Percentiles rank a stretch among this genome's conserved stretches.
phyloP scores from a whole-genome alignment of 2,329 filamentous ascomycete genomes.

The Didymella pomorum region DNA sequence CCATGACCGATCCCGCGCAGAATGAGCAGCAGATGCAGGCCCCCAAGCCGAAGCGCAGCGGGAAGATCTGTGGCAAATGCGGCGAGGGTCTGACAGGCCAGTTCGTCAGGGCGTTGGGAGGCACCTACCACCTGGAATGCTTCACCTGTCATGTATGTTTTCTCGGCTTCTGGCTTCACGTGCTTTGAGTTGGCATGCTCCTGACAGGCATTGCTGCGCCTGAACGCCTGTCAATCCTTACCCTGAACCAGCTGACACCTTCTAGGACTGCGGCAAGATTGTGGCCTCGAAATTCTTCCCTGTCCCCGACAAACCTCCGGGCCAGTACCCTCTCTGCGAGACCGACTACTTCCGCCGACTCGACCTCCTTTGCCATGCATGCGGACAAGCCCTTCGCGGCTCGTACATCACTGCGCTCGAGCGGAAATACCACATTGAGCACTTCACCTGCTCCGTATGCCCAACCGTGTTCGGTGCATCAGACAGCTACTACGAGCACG shows the following conservation, averaged over 20 bases:
- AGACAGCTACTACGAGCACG: slow-evolving; percentile 99
- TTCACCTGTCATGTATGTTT: slow-evolving; percentile 86
- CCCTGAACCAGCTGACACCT: slow-evolving; percentile 7
- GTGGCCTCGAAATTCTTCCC: slow-evolving; percentile 99
- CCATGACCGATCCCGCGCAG: slow-evolving; percentile 42
- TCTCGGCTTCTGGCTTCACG: neutral
- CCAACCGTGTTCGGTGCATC: slow-evolving; percentile 97
- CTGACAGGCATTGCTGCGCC: neutral
- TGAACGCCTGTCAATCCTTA: too few species aligned
- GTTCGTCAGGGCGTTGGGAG: slow-evolving; percentile 91
- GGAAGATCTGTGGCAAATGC: slow-evolving; percentile 77
- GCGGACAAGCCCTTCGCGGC: slow-evolving; percentile 88
- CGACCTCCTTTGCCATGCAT: slow-evolving; percentile 89
- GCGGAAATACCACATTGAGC: slow-evolving; percentile 95
- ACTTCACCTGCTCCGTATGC: slow-evolving; percentile 97
- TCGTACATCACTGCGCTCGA: slow-evolving; percentile 98
- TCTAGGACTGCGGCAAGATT: slow-evolving; percentile 94
- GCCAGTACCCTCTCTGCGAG: slow-evolving; percentile 95
- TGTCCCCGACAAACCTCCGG: slow-evolving; percentile 86
- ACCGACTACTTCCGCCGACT: slow-evolving; percentile 95
- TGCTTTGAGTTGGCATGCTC: too few species aligned
- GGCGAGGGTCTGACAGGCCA: slow-evolving; percentile 87
- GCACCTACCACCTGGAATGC: slow-evolving; percentile 96
- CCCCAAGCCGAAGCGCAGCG: slow-evolving; percentile 43
- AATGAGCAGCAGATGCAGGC: slow-evolving; percentile 28